A percentile compares a stretch with the other conserved stretches of the same genome.
Evolutionary conservation across 2,329 filamentous ascomycete species (phyloP).

Genomic region (Hypomyces rosellus): DNA sequence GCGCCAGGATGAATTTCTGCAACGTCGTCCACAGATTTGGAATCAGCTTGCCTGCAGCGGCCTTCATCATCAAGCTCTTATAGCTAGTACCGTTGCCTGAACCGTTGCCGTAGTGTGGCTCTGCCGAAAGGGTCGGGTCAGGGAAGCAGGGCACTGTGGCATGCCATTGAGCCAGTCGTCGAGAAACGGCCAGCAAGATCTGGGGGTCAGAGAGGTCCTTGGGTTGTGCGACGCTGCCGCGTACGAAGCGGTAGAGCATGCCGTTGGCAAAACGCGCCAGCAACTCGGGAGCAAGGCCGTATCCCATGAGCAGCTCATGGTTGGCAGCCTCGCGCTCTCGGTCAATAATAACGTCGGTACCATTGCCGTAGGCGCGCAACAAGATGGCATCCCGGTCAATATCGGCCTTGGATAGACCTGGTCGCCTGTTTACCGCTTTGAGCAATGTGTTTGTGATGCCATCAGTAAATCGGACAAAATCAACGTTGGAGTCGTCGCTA

Average conservation of each 20-base stretch:
- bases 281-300: conserved; percentile 77
- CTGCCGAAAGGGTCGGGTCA: conserved; percentile 17
- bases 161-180: conserved; percentile 88
- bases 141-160: conserved; percentile 58
- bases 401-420: conserved; percentile 62
- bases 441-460: conserved; percentile 94
- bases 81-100: conserved; percentile 28
- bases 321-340: conserved; percentile 74
- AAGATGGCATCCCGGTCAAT: conserved; percentile 81
- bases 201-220: conserved; percentile 69
- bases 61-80: conserved; percentile 39
- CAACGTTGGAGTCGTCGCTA: conserved; percentile 63
- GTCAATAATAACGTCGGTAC: conserved; percentile 93
- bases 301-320: conserved; percentile 79
- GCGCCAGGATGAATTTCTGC: conserved; percentile 88
- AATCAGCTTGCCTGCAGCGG: conserved; percentile 61
- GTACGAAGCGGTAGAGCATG: conserved; percentile 88
- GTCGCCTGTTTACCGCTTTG: conserved; percentile 64
- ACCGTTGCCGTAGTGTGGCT: conserved; percentile 26
- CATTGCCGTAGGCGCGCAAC: conserved; percentile 87
- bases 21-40: conserved; percentile 93
- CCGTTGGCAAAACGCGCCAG: conserved; percentile 93
- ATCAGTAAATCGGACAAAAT: conserved; percentile 89
- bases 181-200: conserved; percentile 78
- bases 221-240: conserved; percentile 71